Conservation (phyloP, 495 filamentous ascomycete genomes). For the Neurospora terricola region DNA sequence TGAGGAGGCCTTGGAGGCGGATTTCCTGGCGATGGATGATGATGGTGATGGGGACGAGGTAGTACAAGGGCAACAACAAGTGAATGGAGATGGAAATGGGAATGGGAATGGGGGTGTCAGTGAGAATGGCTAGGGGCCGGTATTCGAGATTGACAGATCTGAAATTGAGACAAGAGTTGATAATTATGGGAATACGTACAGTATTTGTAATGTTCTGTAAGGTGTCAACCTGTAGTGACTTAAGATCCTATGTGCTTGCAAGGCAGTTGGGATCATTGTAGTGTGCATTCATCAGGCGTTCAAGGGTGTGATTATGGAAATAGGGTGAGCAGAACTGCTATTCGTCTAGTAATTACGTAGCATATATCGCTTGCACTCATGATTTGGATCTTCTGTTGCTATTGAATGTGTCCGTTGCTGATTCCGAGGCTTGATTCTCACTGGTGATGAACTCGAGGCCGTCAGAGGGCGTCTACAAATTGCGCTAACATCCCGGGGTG, state of each 20-base stretch:
- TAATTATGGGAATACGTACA: neutral
- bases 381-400: neutral
- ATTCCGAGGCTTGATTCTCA: neutral
- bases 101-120: neutral
- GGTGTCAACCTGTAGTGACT: neutral
- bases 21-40: slow-evolving; percentile 58
- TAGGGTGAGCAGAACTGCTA: neutral
- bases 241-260: neutral
- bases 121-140: slow-evolving; percentile 8
- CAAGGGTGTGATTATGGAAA: neutral
- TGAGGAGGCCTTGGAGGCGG: slow-evolving; percentile 55
- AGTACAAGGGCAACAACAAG: neutral
- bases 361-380: neutral
- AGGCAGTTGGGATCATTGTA: neutral
- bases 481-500: neutral
- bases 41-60: slow-evolving; percentile 29
- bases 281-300: neutral
- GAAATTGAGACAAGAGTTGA: neutral
- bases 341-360: neutral
- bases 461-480: neutral
- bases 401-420: neutral
- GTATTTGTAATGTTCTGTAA: neutral
- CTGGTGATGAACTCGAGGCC: neutral
- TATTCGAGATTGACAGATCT: neutral
- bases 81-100: neutral